These are phyloP conservation scores for Neophaeococcomyces mojaviensis DNA, from an alignment of 2,329 filamentous ascomycete species.

Conservation along the genomic window DNA sequence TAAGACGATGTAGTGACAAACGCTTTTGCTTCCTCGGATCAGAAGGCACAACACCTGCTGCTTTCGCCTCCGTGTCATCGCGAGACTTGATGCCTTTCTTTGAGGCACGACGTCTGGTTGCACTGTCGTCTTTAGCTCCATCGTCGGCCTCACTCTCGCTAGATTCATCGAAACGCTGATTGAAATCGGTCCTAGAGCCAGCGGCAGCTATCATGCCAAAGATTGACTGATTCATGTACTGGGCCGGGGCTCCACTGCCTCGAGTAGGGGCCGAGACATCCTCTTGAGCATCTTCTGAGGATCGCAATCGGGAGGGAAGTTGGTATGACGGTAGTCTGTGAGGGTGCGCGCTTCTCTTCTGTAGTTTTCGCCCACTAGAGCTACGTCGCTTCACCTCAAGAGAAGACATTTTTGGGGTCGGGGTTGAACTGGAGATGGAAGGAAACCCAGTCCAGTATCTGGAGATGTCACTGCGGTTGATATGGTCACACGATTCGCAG, in stretches of 20 bases:
- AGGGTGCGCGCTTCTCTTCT: constrained; percentile 35
- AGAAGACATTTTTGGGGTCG: constrained; percentile 26
- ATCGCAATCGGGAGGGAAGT: constrained; percentile 51
- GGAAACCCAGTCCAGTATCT: neutral
- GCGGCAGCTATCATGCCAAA: constrained; percentile 88
- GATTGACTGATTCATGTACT: constrained; percentile 86
- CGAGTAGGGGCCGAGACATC: constrained; percentile 52
- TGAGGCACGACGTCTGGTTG: neutral
- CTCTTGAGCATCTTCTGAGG: constrained; percentile 53
- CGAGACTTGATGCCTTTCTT: constrained; percentile 8
- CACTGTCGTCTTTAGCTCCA: constrained; percentile 14
- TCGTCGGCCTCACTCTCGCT: constrained; percentile 67
- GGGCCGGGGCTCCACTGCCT: constrained; percentile 31
- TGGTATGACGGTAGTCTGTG: constrained; percentile 41
- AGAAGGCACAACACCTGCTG: constrained; percentile 5
- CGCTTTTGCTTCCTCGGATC: constrained; percentile 14
- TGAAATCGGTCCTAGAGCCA: constrained; percentile 73
- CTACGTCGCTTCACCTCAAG: constrained; percentile 36
- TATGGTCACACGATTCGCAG: neutral
- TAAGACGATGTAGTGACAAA: constrained; percentile 51
- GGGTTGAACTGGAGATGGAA: neutral
- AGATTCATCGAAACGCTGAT: constrained; percentile 72
- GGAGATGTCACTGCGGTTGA: neutral
- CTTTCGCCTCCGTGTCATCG: constrained; percentile 6
- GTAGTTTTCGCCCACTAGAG: constrained; percentile 36